A percentile compares a stretch with the other conserved stretches of the same genome.
phyloP scores from a whole-genome alignment of 2,329 filamentous ascomycete genomes.

The Aspergillus amoenus region DNA sequence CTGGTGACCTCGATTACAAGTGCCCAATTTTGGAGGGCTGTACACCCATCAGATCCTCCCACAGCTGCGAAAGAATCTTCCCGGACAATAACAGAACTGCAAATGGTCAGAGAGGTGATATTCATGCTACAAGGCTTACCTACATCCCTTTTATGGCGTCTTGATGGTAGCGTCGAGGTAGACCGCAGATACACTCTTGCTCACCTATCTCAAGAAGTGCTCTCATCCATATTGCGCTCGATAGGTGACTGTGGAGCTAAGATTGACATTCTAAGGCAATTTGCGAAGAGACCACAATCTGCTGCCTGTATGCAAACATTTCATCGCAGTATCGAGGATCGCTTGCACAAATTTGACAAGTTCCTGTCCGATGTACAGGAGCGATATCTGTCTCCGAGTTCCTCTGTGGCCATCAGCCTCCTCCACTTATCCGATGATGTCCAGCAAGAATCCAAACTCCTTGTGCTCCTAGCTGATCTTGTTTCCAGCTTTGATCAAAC shows the following conservation, averaged over 20 bases:
- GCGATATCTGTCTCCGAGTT: constrained; percentile 55
- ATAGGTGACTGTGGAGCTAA: constrained; percentile 51
- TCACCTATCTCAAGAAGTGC: constrained; percentile 33
- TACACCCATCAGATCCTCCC: constrained; percentile 19
- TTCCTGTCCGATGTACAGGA: constrained; percentile 61
- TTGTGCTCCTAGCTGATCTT: constrained; percentile 62
- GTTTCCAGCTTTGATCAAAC: constrained; percentile 56
- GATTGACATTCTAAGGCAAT: constrained; percentile 51
- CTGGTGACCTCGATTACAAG: constrained; percentile 42
- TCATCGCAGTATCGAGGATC: constrained; percentile 60
- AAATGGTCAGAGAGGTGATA: constrained; percentile 72
- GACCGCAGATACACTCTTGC: constrained; percentile 37
- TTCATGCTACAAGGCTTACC: constrained; percentile 82
- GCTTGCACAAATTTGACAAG: constrained; percentile 59
- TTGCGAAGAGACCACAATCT: constrained; percentile 46
- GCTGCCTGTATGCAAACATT: constrained; percentile 70
- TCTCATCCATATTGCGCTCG: constrained; percentile 37
- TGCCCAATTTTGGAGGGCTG: constrained; percentile 50
- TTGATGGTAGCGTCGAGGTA: constrained; percentile 34
- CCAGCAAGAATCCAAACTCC: constrained; percentile 51
- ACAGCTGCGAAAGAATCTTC: constrained; percentile 21
- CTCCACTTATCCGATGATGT: constrained; percentile 62
- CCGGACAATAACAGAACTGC: constrained; percentile 63
- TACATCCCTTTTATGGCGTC: constrained; percentile 65
- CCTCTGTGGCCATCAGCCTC: constrained; percentile 65